These are phyloP conservation scores for Globisporangium paddicum DNA, from an alignment of 352 stramenopile genomes.

Conservation along the genomic window DNA sequence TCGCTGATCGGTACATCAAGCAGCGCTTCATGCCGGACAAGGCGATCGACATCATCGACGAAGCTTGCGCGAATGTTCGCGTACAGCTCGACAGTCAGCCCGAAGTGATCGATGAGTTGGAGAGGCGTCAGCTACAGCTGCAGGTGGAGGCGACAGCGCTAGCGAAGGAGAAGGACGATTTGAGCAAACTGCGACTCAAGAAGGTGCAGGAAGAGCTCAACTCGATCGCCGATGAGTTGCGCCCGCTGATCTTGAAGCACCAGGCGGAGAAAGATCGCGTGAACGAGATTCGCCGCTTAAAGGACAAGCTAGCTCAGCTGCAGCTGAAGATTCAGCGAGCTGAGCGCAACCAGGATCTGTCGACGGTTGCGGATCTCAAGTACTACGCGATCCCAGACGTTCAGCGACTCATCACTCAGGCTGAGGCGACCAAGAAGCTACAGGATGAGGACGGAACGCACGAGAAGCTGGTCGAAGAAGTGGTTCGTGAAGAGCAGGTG, in stretches of 20 bases:
- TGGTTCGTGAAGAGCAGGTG: conserved; percentile 86
- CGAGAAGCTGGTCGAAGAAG: conserved; percentile 81
- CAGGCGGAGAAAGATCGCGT: conserved; percentile 90
- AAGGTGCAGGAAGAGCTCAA: conserved; percentile 91
- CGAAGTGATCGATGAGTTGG: conserved; percentile 95
- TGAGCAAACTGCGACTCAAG: conserved; percentile 89
- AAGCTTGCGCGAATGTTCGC: conserved; percentile 88
- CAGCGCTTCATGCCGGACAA: conserved; percentile 93
- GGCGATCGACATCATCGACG: conserved; percentile 94
- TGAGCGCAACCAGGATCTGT: conserved; percentile 93
- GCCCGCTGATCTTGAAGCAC: conserved; percentile 88
- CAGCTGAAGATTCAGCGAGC: conserved; percentile 93
- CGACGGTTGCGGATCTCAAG: conserved; percentile 94
- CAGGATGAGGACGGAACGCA: conserved; percentile 49
- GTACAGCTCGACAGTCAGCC: conserved; percentile 94
- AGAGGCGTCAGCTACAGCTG: conserved; percentile 93
- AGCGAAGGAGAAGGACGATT: conserved; percentile 91
- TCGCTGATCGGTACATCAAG: conserved; percentile 93
- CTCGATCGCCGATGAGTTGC: conserved; percentile 89
- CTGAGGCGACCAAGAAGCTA: conserved; percentile 68
- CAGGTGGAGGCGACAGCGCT: conserved; percentile 95
- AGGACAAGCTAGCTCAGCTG: conserved; percentile 89
- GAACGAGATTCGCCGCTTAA: conserved; percentile 91
- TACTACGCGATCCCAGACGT: conserved; percentile 95
- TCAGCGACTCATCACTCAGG: conserved; percentile 78